Evolutionary conservation across 2,329 filamentous ascomycete genomes (phyloP), one percentile per base, ranked within the genome.

Genomic region (Exophiala dermatitidis): DNA sequence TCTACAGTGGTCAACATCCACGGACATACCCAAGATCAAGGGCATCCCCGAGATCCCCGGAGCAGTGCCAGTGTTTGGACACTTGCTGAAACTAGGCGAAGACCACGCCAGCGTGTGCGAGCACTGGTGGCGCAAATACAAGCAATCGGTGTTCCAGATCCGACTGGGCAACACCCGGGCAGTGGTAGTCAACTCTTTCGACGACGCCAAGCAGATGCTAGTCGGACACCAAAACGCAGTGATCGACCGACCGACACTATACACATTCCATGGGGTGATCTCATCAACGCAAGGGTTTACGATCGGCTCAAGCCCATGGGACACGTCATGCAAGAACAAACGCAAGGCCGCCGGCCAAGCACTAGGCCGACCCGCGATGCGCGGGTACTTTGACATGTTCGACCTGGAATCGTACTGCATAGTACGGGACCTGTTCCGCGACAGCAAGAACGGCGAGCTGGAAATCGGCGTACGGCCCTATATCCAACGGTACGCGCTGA

Each of bases 291-390:
- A 87, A 59, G 85, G 84, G 6, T 85, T 87, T 66, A 89, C 85
- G 0, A 88, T 90, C 49, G 86, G 86, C 0, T 87, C 85, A 0
- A 87, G 83, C 0, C 86, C 86, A 0, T 90, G 85, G 82, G 84
- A 88, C 50, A 84, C 86, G 32, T 86, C 81, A 1, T 86, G 84
- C 68, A 89, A 88, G 66, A 76, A 77, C 44, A 78, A 84, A 32
- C 78, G 86, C 53, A 88, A 87, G 67, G 85, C 83, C 0, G 85
- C 85, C 2, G 85, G 83, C 2, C 86, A 84, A 0, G 85, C 86
- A 0, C 73, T 90, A 5, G 87, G 88, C 63, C 76, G 84, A 0
- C 84, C 85, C 0, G 80, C 85, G 0, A 77, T 87, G 2, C 80
- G 85, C 59, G 81, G 79, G 1, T 90, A 90, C 67, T 81, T 87